Evolutionary conservation across 352 stramenopile genomes (phyloP).

Genomic region (Albugo laibachii): DNA sequence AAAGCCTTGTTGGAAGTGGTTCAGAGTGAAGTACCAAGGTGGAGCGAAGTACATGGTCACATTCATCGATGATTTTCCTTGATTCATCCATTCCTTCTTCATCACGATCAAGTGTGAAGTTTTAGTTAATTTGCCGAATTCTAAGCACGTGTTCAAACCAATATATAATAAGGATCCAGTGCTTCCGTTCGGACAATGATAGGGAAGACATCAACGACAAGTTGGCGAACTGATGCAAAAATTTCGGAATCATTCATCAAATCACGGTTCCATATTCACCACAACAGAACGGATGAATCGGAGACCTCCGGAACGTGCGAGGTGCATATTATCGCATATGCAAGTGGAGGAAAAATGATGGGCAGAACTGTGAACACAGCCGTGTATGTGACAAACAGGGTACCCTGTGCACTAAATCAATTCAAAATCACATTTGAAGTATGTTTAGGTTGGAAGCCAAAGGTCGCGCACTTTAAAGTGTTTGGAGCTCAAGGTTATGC

Average conservation of each 20-base stretch:
- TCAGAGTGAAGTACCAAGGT: neutral
- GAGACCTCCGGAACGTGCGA: conserved; percentile 5
- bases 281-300: conserved; percentile 10
- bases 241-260: too few species aligned
- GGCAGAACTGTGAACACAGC: too few species aligned
- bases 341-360: neutral
- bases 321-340: conserved; percentile 7
- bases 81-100: conserved; percentile 8
- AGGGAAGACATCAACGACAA: conserved; percentile 8
- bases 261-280: conserved; percentile 7
- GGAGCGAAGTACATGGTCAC: conserved; percentile 4
- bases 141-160: conserved; percentile 8
- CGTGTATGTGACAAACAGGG: too few species aligned
- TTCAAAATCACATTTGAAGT: neutral
- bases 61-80: conserved; percentile 10
- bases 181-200: conserved; percentile 14
- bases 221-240: too few species aligned
- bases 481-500: conserved; percentile 6
- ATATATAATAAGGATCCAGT: conserved; percentile 8
- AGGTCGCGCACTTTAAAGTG: neutral
- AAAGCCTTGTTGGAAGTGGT: neutral
- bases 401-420: too few species aligned
- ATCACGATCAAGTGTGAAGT: conserved; percentile 12
- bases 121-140: conserved; percentile 3
- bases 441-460: too few species aligned